Base-by-base conservation (phyloP, 768 basidiomycete genomes). In the Mycena kentingensis region DNA sequence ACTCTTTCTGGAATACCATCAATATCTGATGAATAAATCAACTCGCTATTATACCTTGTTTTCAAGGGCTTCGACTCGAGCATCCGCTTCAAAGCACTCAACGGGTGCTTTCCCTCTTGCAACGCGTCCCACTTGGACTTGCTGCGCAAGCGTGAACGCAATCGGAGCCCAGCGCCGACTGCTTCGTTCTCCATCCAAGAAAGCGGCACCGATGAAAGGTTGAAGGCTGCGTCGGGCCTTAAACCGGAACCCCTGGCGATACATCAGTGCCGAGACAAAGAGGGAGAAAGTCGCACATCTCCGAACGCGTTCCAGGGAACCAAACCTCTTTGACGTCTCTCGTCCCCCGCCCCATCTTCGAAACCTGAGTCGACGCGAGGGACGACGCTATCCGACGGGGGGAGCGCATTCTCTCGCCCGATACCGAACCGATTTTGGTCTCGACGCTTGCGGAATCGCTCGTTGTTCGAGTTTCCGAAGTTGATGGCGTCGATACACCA, bases 161-260 rank as follows among this genome's bases (percentile, higher is more conserved):
- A 55, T 2, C 43, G 50, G 2, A 72, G 63, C 28, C 71, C 71
- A 11, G 22, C 46, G 1, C 41, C 50, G 7, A 45, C 12, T 1
- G 70, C 71, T 47, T 72, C 68, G 16, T 56, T 60, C 43, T 65
- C 62, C 70, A 72, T 72, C 70, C 70, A 72, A 8, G 67, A 19
- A 2, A 70, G 45, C 1, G 70, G 63, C 28, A 60, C 50, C 5
- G 48, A 55, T 26, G 59, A 55, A 3, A 52, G 47, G 8, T 51
- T 43, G 26, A 46, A 45, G 8, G 46, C 41, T 8, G 31, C 24
- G 18, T 60, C 54, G 8, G 36, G 37, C 21, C 51, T 35, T 43
- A 54, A 52, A 13, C 60, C 66, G 16, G 63, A 61, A 12, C 67
- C 65, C 35, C 63, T 66, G 22, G 0, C 7, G 24, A 18, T 19